Base-by-base conservation (phyloP, 306 rosid genomes). In the Herpetospermum pedunculosum region DNA sequence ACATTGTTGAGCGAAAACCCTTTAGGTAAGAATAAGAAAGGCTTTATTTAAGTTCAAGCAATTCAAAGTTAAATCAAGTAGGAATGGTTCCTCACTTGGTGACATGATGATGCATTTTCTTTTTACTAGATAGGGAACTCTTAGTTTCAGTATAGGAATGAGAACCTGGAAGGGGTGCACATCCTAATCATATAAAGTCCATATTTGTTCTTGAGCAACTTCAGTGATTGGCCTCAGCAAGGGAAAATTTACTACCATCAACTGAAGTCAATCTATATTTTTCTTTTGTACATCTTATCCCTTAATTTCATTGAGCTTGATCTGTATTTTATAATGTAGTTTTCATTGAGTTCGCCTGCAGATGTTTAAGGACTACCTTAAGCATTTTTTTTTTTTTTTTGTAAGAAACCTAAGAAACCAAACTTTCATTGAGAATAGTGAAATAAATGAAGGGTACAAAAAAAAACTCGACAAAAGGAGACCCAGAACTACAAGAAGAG, bases 1-100 rank as follows among this genome's bases (percentile, higher is more conserved):
- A 94, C 80, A 91, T 94, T 64, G 97, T 94, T 54, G 97, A 91
- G 81, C 85, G 99, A 40, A 94, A 87, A 80, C 97, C 97, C 73
- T 89, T 91, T 83, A 94, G 96, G 99, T 94, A 80, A 67, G 74
- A 40, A 70, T 94, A 80, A 67, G 74, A 40, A 70, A 55, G 52
- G 72, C 72, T 72, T 58, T 73, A 57, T 70, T 77, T 73, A 14
- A 6, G 11, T 63, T 9, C 26, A 57, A 26, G 64, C 4, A 60
- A 43, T 64, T 41, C 32, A 67, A 41, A 25, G 19, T 41, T 41
- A 21, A 2, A 38, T 64, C 32, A 37, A 23, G 5, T 64, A 13
- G 49, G 19, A 26, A 15, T 9, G 25, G 9, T 15, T 60, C 26
- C 43, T 60, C 69, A 8, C 25, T 30, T 8, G 44, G 69, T 32